Conservation (phyloP, 805 yeast species). For the Candida chilensis region DNA sequence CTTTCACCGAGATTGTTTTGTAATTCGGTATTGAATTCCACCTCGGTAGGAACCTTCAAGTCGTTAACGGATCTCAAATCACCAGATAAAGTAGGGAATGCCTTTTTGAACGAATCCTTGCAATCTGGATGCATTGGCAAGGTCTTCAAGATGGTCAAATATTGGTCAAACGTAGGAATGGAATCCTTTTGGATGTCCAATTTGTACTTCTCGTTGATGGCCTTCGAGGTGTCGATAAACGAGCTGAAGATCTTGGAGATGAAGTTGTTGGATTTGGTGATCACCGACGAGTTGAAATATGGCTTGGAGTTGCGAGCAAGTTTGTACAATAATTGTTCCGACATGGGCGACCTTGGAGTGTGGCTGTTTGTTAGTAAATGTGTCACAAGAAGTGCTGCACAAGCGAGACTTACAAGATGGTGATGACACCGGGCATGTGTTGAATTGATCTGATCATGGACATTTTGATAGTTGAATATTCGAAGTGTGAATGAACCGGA, state of each 20-base stretch:
- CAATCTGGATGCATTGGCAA: slow-evolving; percentile 14
- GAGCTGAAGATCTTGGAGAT: background rate
- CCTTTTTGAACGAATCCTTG: slow-evolving; percentile 12
- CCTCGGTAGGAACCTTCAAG: background rate
- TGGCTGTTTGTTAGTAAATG: background rate
- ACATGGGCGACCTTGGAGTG: background rate
- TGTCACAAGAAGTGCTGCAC: background rate
- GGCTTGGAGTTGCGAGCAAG: background rate
- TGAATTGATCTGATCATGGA: slow-evolving; percentile 40
- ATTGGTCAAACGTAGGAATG: slow-evolving; percentile 19
- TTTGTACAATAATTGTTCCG: background rate
- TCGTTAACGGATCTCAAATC: slow-evolving; percentile 1
- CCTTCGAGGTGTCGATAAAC: slow-evolving; percentile 1
- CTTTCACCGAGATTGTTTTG: slow-evolving; percentile 1
- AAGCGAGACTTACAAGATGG: slow-evolving; percentile 24
- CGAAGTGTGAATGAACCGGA: no score
- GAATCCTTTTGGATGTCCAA: background rate
- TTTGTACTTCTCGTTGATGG: slow-evolving; percentile 1
- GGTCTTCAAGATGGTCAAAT: slow-evolving; percentile 12
- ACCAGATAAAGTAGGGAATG: slow-evolving; percentile 13
- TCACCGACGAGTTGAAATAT: no score
- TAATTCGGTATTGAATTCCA: background rate
- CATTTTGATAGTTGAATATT: no score
- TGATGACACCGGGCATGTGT: slow-evolving; percentile 31
- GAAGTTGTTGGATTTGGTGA: slow-evolving; percentile 1